A percentile compares a stretch with the other conserved stretches of the same genome.
Evolutionary conservation across 768 basidiomycete genomes (phyloP).

Genomic region (Psilocybe azurescens): DNA sequence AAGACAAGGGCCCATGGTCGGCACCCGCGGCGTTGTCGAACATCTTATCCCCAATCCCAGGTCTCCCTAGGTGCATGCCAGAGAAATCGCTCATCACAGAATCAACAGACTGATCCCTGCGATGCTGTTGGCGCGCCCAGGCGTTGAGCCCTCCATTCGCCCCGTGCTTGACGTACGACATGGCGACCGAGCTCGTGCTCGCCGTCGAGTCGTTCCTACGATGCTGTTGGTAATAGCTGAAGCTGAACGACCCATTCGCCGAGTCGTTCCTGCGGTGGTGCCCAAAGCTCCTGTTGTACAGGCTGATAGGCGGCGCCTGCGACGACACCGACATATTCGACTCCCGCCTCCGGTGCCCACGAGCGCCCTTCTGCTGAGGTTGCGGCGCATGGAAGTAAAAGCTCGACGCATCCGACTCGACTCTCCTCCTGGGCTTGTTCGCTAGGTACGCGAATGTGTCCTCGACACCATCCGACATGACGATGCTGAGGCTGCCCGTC

Average conservation of each 20-base stretch:
- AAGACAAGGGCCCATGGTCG: conserved; percentile 53
- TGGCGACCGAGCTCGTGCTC: conserved; percentile 62
- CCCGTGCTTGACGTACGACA: conserved; percentile 59
- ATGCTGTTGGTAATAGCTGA: conserved; percentile 36
- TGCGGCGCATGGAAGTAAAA: conserved; percentile 67
- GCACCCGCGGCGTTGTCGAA: conserved; percentile 54
- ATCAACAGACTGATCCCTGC: conserved; percentile 62
- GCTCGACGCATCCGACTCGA: conserved; percentile 79
- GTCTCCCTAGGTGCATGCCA: conserved; percentile 59
- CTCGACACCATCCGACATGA: conserved; percentile 64
- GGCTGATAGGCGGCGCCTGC: conserved; percentile 68
- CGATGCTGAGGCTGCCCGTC: conserved; percentile 32
- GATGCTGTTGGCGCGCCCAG: conserved; percentile 56
- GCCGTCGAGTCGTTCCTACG: conserved; percentile 64
- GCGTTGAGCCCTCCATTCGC: conserved; percentile 58
- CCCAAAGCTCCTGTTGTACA: conserved; percentile 67
- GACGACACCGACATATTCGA: conserved; percentile 62
- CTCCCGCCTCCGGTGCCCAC: conserved; percentile 65
- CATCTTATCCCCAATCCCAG: conserved; percentile 89
- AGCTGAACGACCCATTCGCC: conserved; percentile 14
- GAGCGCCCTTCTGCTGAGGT: conserved; percentile 27
- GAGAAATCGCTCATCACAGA: conserved; percentile 72
- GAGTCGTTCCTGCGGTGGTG: conserved; percentile 66
- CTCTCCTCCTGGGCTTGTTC: conserved; percentile 46
- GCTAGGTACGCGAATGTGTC: conserved; percentile 75